A percentile compares a stretch with the other conserved stretches of the same genome.
These are phyloP conservation scores for Ananas comosus DNA, from an alignment of 176 grass and related monocot genomes.

Conservation along the genomic window DNA sequence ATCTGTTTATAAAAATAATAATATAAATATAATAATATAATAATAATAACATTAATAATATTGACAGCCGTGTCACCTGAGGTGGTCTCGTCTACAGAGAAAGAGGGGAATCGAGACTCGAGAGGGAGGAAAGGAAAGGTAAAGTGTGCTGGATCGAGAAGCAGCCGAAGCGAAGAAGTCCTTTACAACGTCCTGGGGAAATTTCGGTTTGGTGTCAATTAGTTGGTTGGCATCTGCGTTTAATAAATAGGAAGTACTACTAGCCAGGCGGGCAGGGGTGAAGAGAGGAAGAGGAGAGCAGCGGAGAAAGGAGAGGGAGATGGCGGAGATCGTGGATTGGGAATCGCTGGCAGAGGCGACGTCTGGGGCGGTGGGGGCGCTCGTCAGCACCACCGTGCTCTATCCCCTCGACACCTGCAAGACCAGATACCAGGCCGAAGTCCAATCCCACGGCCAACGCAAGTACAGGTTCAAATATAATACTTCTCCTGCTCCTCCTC, in stretches of 20 bases:
- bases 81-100: neutral
- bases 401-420: slow-evolving; percentile 99
- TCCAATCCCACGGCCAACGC: slow-evolving; percentile 45
- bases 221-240: neutral
- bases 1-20: no score
- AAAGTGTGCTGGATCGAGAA: neutral
- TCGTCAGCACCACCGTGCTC: slow-evolving; percentile 83
- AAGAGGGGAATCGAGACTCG: neutral
- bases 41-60: no score
- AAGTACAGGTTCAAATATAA: slow-evolving; percentile 65
- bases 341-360: slow-evolving; percentile 88
- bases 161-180: no score
- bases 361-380: slow-evolving; percentile 79
- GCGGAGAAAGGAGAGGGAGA: neutral
- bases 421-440: slow-evolving; percentile 92
- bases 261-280: neutral
- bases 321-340: slow-evolving; percentile 64
- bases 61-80: no score
- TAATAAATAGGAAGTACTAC: neutral
- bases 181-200: no score
- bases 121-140: neutral
- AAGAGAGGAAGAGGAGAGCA: neutral
- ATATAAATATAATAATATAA: no score
- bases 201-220: no score
- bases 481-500: neutral